phyloP scores from a whole-genome alignment of 129 eudicot genomes.

The Centella asiatica region DNA sequence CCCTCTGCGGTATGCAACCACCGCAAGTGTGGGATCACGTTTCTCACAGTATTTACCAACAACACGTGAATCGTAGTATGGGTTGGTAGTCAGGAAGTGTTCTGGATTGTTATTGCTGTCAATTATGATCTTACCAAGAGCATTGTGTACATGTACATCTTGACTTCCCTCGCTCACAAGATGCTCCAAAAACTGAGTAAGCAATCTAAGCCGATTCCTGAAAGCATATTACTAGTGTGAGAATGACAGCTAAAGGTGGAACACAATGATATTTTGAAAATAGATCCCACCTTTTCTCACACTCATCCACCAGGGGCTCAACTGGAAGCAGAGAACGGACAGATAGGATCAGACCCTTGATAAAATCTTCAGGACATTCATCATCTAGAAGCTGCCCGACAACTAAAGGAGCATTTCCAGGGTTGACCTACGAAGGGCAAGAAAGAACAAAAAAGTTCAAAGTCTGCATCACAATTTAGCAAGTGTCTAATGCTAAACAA shows the following conservation, averaged over 20 bases:
- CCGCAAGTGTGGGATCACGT: constrained; percentile 72
- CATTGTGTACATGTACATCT: constrained; percentile 69
- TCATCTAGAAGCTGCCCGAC: constrained; percentile 68
- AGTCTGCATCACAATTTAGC: not conserved
- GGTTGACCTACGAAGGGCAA: constrained; percentile 38
- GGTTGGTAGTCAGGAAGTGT: constrained; percentile 66
- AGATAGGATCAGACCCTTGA: constrained; percentile 60
- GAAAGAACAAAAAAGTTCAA: no score
- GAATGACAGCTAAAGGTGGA: not conserved
- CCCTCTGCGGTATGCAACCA: constrained; percentile 65
- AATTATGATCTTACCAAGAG: constrained; percentile 58
- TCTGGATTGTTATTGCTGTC: constrained; percentile 65
- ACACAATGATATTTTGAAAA: not conserved
- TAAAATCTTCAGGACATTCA: constrained; percentile 75
- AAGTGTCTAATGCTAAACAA: not conserved
- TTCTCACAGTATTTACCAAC: constrained; percentile 71
- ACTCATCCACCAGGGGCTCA: constrained; percentile 67
- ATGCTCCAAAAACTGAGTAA: constrained; percentile 64
- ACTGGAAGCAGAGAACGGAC: constrained; percentile 72
- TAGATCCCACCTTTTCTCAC: constrained; percentile 52
- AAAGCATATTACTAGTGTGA: not conserved
- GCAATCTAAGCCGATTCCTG: constrained; percentile 67
- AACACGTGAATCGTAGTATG: constrained; percentile 63
- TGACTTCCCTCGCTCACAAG: constrained; percentile 72
- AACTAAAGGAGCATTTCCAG: constrained; percentile 68